These are phyloP conservation scores for Dissoconium aciculare DNA, from an alignment of 2,329 filamentous ascomycete genomes.

Conservation along the genomic window DNA sequence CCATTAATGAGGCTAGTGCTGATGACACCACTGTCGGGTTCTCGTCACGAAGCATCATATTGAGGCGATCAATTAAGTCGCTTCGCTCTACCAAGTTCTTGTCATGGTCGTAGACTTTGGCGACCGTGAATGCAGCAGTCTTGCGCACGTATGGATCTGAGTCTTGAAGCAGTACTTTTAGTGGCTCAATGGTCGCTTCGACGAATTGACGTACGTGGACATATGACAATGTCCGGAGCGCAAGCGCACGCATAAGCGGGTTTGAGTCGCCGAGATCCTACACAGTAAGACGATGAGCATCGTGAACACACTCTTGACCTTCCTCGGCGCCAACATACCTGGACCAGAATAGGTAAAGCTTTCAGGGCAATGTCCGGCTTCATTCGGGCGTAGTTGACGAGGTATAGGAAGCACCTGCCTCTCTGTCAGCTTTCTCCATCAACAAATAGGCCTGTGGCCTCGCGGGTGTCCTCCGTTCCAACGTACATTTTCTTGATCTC, in stretches of 20 bases:
- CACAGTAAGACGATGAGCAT: constrained; percentile 4
- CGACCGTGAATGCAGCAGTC: constrained; percentile 88
- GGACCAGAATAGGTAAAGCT: constrained; percentile 72
- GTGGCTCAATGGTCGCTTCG: constrained; percentile 69
- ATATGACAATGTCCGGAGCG: constrained; percentile 90
- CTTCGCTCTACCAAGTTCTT: constrained; percentile 75
- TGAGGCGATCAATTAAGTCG: constrained; percentile 82
- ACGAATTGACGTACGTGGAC: constrained; percentile 94
- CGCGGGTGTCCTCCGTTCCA: background rate
- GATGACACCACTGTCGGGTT: constrained; percentile 96
- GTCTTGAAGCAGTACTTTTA: constrained; percentile 73
- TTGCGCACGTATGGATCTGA: constrained; percentile 92
- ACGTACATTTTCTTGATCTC: constrained; percentile 99
- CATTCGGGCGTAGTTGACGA: constrained; percentile 92
- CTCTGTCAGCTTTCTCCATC: constrained; percentile 19
- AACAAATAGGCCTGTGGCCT: background rate
- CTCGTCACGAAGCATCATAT: constrained; percentile 79
- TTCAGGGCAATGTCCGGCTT: constrained; percentile 90
- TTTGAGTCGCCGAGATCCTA: constrained; percentile 90
- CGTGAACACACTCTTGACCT: background rate
- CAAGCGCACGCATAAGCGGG: constrained; percentile 79
- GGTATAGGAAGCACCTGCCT: constrained; percentile 82
- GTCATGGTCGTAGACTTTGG: constrained; percentile 96
- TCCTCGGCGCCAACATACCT: constrained; percentile 37
- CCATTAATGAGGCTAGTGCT: constrained; percentile 77